These are phyloP conservation scores for Closterium sp. DNA, from an alignment of 139 green algal genomes.

Conservation along the genomic window DNA sequence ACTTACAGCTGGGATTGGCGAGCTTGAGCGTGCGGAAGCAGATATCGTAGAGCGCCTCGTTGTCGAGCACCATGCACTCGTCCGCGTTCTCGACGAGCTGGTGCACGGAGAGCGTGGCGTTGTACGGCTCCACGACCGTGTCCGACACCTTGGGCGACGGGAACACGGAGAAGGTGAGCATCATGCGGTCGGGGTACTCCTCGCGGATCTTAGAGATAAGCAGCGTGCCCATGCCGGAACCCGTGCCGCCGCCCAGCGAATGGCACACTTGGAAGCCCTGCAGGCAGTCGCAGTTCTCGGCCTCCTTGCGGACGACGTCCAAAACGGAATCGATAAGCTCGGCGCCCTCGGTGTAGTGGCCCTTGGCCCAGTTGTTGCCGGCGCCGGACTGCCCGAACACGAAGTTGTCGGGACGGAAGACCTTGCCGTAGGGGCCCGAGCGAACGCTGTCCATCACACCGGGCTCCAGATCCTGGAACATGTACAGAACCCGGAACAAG, in stretches of 20 bases:
- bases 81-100: slow-evolving; percentile 99
- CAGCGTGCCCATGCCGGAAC: slow-evolving; percentile 97
- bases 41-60: slow-evolving; percentile 99
- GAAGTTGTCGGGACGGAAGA: slow-evolving; percentile 97
- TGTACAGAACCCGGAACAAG: background rate
- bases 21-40: slow-evolving; percentile 99
- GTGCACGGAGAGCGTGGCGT: slow-evolving; percentile 99
- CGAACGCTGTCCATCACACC: slow-evolving; percentile 94
- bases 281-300: slow-evolving; percentile 96
- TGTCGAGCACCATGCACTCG: slow-evolving; percentile 99
- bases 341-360: slow-evolving; percentile 98
- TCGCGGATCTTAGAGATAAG: slow-evolving; percentile 98
- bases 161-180: slow-evolving; percentile 99
- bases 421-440: slow-evolving; percentile 92
- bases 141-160: slow-evolving; percentile 99
- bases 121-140: slow-evolving; percentile 99
- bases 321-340: slow-evolving; percentile 99
- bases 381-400: slow-evolving; percentile 97
- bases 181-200: slow-evolving; percentile 98
- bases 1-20: slow-evolving; percentile 87
- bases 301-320: slow-evolving; percentile 97
- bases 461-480: slow-evolving; percentile 84
- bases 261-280: slow-evolving; percentile 97
- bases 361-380: slow-evolving; percentile 99
- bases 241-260: slow-evolving; percentile 95